Evolutionary conservation across 805 yeast genomes (phyloP).

Genomic region (Saturnispora mendoncae): DNA sequence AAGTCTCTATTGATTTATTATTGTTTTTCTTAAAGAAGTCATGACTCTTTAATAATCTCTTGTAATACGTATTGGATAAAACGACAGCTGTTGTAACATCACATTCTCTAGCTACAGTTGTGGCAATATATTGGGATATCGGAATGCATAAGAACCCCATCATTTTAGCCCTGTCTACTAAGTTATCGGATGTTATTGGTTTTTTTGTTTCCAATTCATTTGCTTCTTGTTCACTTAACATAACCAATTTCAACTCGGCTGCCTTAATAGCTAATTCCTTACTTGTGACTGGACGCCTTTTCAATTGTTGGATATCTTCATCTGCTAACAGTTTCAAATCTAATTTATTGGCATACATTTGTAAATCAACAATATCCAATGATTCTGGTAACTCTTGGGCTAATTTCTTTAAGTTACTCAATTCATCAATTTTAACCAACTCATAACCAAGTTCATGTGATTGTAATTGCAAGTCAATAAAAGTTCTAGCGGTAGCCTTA

Average conservation of each 20-base stretch:
- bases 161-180: slow-evolving; percentile 35
- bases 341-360: slow-evolving; percentile 20
- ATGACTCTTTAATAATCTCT: slow-evolving; percentile 41
- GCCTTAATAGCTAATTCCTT: slow-evolving; percentile 32
- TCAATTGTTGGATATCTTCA: slow-evolving; percentile 27
- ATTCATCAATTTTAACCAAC: slow-evolving; percentile 12
- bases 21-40: slow-evolving; percentile 23
- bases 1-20: slow-evolving; percentile 9
- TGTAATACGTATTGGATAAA: slow-evolving; percentile 56
- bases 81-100: slow-evolving; percentile 52
- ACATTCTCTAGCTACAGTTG: slow-evolving; percentile 48
- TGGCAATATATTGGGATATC: slow-evolving; percentile 48
- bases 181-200: slow-evolving; percentile 15
- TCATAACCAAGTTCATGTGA: slow-evolving; percentile 19
- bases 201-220: slow-evolving; percentile 13
- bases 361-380: slow-evolving; percentile 12
- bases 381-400: slow-evolving; percentile 9
- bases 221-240: slow-evolving; percentile 25
- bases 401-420: slow-evolving; percentile 11
- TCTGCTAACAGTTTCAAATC: slow-evolving; percentile 29
- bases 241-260: slow-evolving; percentile 32
- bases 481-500: slow-evolving; percentile 15
- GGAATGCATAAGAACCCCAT: slow-evolving; percentile 50
- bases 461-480: slow-evolving; percentile 9
- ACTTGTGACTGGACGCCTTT: slow-evolving; percentile 24